A percentile compares a stretch with the other conserved stretches of the same genome.
Conservation (phyloP, 257 asterid species). For the Dorcoceras hygrometricum region DNA sequence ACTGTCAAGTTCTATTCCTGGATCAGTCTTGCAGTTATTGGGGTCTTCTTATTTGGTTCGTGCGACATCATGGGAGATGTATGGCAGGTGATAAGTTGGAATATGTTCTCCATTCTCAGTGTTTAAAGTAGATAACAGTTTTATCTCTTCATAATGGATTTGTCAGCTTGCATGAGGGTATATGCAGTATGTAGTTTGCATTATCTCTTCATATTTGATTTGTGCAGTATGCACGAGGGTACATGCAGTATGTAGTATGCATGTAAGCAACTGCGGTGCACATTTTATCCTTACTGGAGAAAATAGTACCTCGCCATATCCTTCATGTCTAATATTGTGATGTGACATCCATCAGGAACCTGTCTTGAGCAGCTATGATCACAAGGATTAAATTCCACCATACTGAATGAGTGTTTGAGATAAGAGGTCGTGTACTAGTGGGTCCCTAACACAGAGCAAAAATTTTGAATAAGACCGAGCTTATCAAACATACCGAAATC, state of each 20-base stretch:
- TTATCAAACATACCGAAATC: no score
- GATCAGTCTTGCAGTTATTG: constrained; percentile 72
- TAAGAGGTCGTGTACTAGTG: no score
- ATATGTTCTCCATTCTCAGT: constrained; percentile 19
- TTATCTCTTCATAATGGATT: not conserved
- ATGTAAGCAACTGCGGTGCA: not conserved
- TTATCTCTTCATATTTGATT: not conserved
- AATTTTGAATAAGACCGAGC: no score
- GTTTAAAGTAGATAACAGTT: constrained; percentile 19
- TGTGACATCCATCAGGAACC: not conserved
- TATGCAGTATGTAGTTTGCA: not conserved
- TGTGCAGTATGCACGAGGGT: no score
- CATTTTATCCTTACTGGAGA: not conserved
- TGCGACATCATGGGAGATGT: constrained; percentile 93
- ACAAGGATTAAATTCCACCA: no score
- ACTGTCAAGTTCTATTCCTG: constrained; percentile 78
- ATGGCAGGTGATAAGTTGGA: constrained; percentile 69
- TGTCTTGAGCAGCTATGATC: not conserved
- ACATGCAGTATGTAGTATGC: not conserved
- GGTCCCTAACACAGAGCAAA: no score
- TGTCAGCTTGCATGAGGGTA: no score
- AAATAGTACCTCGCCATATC: not conserved
- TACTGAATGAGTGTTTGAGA: no score
- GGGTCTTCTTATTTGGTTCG: constrained; percentile 90
- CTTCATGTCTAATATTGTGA: not conserved